Base-by-base conservation (phyloP, 148 eudicot genomes). In the Heliamphora exappendiculata region DNA sequence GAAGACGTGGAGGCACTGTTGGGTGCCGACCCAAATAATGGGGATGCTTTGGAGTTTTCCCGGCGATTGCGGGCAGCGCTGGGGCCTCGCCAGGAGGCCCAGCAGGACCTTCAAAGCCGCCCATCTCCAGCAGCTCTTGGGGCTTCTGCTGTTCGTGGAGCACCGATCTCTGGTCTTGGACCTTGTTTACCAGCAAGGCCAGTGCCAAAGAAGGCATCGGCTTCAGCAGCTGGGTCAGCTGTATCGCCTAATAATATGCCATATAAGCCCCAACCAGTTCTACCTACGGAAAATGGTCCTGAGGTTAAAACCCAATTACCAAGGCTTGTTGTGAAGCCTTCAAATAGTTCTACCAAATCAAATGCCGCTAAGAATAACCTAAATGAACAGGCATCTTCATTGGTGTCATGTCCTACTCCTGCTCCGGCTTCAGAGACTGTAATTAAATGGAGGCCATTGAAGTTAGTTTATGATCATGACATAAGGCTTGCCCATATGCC, bases 111-210 rank as follows among this genome's bases (percentile, higher is more conserved):
- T 29, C 95, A 89, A 75, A 92, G 93, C 78, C 89, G 94, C 45
- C 96, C 97, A 0, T 91, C 97, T 0, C 92, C 98, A 0, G 97
- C 96, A 5, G 94, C 97, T 66, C 93, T 95, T 67, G 98, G 94
- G 47, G 97, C 98, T 39, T 92, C 94, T 76, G 98, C 92, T 19
- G 91, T 92, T 24, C 87, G 93, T 76, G 97, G 94, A 54, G 94
- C 94, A 0, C 94, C 97, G 0, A 77, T 94, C 82, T 82, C 83
- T 9, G 98, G 98, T 4, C 90, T 92, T 66, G 98, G 98, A 0
- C 97, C 98, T 0, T 88, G 96, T 78, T 82, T 95, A 81, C 98
- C 97, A 6, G 90, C 92, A 11, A 84, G 97, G 57, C 93, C 94
- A 5, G 87, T 82, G 53, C 74, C 91, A 11, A 95, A 95, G 89